Evolutionary conservation across 2,329 filamentous ascomycete genomes (phyloP).

Genomic region (Colletotrichum cereale): DNA sequence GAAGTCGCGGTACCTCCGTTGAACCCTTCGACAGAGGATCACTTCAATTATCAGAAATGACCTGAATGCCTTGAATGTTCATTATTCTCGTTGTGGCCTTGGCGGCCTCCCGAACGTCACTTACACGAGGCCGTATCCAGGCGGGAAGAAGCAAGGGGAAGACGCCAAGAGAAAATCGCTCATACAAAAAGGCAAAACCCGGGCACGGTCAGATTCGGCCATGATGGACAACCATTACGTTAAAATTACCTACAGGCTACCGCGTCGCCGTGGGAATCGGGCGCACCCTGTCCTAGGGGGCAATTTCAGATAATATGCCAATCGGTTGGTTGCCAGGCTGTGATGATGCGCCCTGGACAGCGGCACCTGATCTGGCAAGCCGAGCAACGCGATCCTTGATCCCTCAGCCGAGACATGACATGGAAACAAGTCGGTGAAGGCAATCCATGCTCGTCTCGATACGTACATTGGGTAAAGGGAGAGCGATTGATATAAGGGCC

Average conservation of each 20-base stretch:
- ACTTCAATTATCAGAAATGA: not conserved
- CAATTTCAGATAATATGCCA: not conserved
- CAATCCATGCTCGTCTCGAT: not conserved
- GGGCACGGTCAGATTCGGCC: not conserved
- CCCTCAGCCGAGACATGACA: slow-evolving; percentile 25
- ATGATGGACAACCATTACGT: slow-evolving; percentile 26
- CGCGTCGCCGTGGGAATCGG: slow-evolving; percentile 8
- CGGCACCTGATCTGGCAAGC: slow-evolving; percentile 7
- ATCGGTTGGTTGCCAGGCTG: slow-evolving; percentile 15
- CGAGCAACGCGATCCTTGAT: slow-evolving; percentile 14
- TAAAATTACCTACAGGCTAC: slow-evolving; percentile 29
- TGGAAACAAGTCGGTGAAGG: slow-evolving; percentile 5
- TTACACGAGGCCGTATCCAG: not conserved
- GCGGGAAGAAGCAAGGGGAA: not conserved
- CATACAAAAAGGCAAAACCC: slow-evolving; percentile 23
- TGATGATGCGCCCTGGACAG: not conserved
- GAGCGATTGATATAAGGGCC: not conserved
- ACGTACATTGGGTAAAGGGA: not conserved
- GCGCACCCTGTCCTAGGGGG: not conserved
- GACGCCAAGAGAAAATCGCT: slow-evolving; percentile 33
- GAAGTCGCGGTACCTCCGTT: not conserved
- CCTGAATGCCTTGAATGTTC: not conserved
- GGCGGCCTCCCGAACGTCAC: slow-evolving; percentile 2
- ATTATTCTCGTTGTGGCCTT: not conserved
- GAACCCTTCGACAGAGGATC: not conserved